phyloP scores from a whole-genome alignment of 2,329 filamentous ascomycete species.

The Trichocomaceae sp. region DNA sequence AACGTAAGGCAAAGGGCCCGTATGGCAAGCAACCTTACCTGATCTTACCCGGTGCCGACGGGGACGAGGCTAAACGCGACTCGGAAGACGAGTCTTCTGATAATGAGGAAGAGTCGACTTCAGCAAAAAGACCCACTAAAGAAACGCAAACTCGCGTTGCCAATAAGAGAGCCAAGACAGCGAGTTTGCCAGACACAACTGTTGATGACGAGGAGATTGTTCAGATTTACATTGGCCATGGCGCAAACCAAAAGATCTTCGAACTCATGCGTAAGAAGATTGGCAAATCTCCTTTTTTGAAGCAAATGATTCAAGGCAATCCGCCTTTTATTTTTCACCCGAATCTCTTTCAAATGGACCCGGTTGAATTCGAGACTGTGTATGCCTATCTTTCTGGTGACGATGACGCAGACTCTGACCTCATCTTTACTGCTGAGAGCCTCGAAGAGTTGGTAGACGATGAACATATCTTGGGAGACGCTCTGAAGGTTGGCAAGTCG shows the following conservation, averaged over 20 bases:
- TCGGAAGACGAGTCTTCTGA: neutral
- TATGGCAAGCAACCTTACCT: slow-evolving; percentile 1
- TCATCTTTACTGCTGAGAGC: neutral
- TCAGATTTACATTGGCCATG: slow-evolving; percentile 4
- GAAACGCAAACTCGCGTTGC: too few species aligned
- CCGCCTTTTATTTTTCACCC: slow-evolving; percentile 5
- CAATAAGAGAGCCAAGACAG: neutral
- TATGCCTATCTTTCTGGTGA: neutral
- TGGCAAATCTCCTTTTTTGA: slow-evolving; percentile 5
- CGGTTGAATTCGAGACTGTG: neutral
- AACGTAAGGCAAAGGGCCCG: neutral
- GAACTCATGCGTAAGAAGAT: slow-evolving; percentile 1
- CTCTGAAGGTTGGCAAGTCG: neutral
- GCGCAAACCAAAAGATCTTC: neutral
- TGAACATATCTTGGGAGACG: neutral
- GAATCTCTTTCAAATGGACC: neutral
- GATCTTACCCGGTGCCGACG: neutral
- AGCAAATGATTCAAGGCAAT: neutral
- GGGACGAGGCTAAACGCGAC: neutral
- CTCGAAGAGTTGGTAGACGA: neutral
- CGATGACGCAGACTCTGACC: neutral
- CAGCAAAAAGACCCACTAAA: neutral
- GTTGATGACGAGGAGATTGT: neutral
- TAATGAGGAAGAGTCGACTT: neutral
- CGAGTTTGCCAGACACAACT: neutral